Conservation (phyloP, 441 rosid genomes). For the Corymbia citriodora region DNA sequence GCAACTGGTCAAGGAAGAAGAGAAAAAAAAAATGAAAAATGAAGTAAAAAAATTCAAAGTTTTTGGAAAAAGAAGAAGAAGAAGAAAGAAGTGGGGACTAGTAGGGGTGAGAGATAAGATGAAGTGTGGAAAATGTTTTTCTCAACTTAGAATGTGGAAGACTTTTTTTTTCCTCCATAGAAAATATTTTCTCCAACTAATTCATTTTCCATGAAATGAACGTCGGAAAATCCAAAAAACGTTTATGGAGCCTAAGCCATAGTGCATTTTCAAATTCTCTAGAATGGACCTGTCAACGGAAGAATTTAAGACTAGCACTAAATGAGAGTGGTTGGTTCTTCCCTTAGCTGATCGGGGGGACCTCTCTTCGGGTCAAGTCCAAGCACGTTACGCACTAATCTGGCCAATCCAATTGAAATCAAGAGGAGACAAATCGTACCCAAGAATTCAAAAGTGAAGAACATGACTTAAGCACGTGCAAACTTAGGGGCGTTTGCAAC, state of each 20-base stretch:
- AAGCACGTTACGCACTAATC: neutral
- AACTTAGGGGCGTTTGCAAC: neutral
- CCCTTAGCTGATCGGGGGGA: neutral
- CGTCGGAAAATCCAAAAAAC: fast-evolving
- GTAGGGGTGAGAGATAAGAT: too few relatives aligned
- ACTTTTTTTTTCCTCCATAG: too few relatives aligned
- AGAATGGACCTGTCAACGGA: neutral
- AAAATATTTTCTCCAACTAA: too few relatives aligned
- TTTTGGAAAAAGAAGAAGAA: too few relatives aligned
- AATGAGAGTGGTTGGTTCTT: neutral
- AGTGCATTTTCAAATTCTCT: neutral
- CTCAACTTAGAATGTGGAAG: too few relatives aligned
- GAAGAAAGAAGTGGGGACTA: too few relatives aligned
- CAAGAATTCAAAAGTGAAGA: neutral
- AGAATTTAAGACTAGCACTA: neutral
- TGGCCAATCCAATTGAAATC: neutral
- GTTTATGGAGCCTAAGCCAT: neutral
- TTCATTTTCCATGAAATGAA: too few relatives aligned
- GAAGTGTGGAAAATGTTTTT: too few relatives aligned
- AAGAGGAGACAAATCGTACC: neutral
- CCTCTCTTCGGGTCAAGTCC: neutral
- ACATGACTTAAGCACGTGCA: neutral
- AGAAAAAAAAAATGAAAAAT: too few relatives aligned
- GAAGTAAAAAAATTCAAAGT: too few relatives aligned
- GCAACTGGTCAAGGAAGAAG: too few relatives aligned